Base-by-base conservation (phyloP, 2,329 filamentous ascomycete genomes). In the Beauveria sp. region DNA sequence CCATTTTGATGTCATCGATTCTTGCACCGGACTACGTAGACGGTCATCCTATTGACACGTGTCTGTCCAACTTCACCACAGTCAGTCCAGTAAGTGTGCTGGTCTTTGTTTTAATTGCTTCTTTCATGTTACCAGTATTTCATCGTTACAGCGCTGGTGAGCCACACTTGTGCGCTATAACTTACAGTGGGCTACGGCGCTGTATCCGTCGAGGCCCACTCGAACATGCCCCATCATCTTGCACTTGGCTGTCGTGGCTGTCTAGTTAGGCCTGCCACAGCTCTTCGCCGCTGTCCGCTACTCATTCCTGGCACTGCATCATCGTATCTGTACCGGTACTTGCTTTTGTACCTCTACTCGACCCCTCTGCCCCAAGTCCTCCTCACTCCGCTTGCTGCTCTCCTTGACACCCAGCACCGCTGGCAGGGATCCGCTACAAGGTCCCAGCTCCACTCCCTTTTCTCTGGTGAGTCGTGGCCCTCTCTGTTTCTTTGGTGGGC, bases 391-490 rank as follows among this genome's bases (percentile, higher is more conserved):
- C 50, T 61, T 30, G 24, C 12, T n/a, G 9, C 16, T 18, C 16
- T 14, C 30, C 22, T 40, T 3, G 10, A 45, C 58, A 38, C 28
- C 38, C 38, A 38, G 46, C 45, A 14, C 28, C 7, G 22, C 38
- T 16, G 5, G 52, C 59, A 56, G 59, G 59, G 59, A 40, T 58
- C 50, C 58, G 43, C 50, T 43, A 55, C 45, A 42, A 60, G 43
- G 50, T 54, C 58, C 51, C 30, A 34, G 26, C 30, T 56, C 59
- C 59, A 56, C 59, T 50, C 46, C 18, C 45, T 49, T 38, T 61
- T 54, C 56, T 43, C 30, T 49, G 55, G 55, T 20, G 51, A 34
- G 30, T 34, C 30, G 30, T 18, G 50, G 38, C 51, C 52, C 52
- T 50, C 22, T 28, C 47, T 30, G 30, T 20, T 18, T 54, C 51